Percentiles rank a stretch among this genome's conserved stretches.
Conservation (phyloP, 768 basidiomycete genomes). For the Tylopilus subfusipes region DNA sequence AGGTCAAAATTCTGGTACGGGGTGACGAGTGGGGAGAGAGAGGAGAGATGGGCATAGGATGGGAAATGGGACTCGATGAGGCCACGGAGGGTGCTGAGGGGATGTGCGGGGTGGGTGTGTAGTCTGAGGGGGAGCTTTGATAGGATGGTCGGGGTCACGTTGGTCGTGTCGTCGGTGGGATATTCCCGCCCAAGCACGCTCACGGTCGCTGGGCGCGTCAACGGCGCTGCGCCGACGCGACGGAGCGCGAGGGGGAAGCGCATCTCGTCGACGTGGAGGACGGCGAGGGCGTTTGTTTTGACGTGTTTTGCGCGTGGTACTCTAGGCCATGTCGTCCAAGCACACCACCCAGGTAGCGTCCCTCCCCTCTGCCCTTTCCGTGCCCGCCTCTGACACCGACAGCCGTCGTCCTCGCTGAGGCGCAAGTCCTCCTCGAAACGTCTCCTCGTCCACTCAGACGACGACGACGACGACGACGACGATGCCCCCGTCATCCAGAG, state of each 20-base stretch:
- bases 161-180: constrained; percentile 74
- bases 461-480: constrained; percentile 24
- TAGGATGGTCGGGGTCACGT: constrained; percentile 81
- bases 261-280: constrained; percentile 13
- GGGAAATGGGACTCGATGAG: constrained; percentile 85
- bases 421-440: constrained; percentile 26
- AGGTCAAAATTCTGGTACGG: constrained; percentile 95
- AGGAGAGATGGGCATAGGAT: constrained; percentile 66
- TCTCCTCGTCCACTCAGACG: constrained; percentile 35
- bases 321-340: constrained; percentile 17
- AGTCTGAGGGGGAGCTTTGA: constrained; percentile 74
- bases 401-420: constrained; percentile 19
- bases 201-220: constrained; percentile 26
- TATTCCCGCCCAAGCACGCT: constrained; percentile 65
- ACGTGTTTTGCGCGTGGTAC: constrained; percentile 6
- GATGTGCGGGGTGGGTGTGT: constrained; percentile 75
- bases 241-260: constrained; percentile 8
- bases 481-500: constrained; percentile 30
- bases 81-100: constrained; percentile 77
- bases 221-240: not conserved
- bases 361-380: not conserved
- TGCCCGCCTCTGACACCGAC: constrained; percentile 8
- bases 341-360: constrained; percentile 23
- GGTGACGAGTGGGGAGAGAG: constrained; percentile 85
- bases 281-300: constrained; percentile 20